Conservation (phyloP, 2,329 filamentous ascomycete genomes). For the Podosphaera xanthii region DNA sequence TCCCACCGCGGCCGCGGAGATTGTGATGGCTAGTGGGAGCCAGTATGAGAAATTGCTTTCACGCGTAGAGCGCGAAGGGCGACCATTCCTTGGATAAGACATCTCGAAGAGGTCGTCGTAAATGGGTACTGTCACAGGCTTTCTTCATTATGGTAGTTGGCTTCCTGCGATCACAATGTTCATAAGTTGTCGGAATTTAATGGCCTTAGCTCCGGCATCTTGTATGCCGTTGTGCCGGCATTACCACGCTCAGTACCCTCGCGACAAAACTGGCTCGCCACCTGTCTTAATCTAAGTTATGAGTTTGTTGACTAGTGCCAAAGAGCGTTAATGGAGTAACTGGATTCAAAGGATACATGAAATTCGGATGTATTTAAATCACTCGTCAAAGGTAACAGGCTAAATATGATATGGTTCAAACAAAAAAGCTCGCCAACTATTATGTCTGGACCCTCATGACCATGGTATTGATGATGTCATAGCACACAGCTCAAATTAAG, state of each 20-base stretch:
- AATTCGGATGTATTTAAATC: no score
- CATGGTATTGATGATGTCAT: no score
- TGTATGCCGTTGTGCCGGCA: neutral
- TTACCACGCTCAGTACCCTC: neutral
- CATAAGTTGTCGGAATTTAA: neutral
- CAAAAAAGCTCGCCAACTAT: no score
- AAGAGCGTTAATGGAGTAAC: no score
- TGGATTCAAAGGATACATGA: no score
- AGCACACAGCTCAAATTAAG: no score
- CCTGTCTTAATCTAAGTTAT: no score
- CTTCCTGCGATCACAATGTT: neutral
- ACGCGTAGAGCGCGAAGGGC: constrained; percentile 23
- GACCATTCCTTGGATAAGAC: constrained; percentile 39
- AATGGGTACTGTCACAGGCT: neutral
- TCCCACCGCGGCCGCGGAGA: constrained; percentile 69
- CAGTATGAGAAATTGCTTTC: constrained; percentile 55
- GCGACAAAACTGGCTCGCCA: no score
- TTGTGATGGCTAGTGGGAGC: constrained; percentile 68
- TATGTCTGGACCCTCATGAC: no score
- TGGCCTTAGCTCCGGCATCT: neutral
- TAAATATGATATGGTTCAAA: no score
- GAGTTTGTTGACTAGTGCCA: no score
- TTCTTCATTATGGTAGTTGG: neutral
- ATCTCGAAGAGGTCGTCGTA: constrained; percentile 21
- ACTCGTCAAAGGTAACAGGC: no score